Percentiles rank a stretch among this genome's conserved stretches.
Conservation (phyloP, 345 rosid species). For the Acer negundo region DNA sequence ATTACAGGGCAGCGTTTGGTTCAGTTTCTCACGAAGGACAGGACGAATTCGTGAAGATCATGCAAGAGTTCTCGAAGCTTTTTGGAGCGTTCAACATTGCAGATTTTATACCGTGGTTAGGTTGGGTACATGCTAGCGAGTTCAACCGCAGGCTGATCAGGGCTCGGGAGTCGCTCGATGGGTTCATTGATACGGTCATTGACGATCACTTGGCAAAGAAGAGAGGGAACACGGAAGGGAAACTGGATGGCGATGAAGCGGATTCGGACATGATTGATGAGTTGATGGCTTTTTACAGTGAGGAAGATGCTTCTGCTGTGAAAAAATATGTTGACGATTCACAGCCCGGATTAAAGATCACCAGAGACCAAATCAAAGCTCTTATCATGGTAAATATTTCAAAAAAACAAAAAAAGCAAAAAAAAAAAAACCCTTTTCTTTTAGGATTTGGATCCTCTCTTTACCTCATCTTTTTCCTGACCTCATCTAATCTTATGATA, state of each 20-base stretch:
- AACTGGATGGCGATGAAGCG: conserved; percentile 14
- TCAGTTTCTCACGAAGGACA: conserved; percentile 59
- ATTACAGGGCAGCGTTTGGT: conserved; percentile 85
- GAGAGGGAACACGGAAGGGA: not conserved
- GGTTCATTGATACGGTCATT: conserved; percentile 71
- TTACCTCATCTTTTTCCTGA: too few relatives aligned
- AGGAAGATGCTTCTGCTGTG: conserved; percentile 28
- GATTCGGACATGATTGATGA: conserved; percentile 89
- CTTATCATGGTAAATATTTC: conserved; percentile 72
- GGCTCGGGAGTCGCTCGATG: conserved; percentile 65
- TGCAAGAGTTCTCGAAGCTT: conserved; percentile 88
- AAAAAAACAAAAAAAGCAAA: too few relatives aligned
- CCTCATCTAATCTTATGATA: too few relatives aligned
- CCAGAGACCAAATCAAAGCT: conserved; percentile 81
- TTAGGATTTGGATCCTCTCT: too few relatives aligned
- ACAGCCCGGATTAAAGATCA: conserved; percentile 52
- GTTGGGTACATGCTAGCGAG: conserved; percentile 57
- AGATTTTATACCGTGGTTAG: conserved; percentile 75
- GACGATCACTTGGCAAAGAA: conserved; percentile 69
- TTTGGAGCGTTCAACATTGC: conserved; percentile 83
- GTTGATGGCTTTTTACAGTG: conserved; percentile 63
- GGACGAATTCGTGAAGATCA: conserved; percentile 62
- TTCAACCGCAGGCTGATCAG: conserved; percentile 50
- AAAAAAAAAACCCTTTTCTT: too few relatives aligned
- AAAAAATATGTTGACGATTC: conserved; percentile 39